Evolutionary conservation across 345 rosid genomes (phyloP).

Genomic region (Salix purpurea): DNA sequence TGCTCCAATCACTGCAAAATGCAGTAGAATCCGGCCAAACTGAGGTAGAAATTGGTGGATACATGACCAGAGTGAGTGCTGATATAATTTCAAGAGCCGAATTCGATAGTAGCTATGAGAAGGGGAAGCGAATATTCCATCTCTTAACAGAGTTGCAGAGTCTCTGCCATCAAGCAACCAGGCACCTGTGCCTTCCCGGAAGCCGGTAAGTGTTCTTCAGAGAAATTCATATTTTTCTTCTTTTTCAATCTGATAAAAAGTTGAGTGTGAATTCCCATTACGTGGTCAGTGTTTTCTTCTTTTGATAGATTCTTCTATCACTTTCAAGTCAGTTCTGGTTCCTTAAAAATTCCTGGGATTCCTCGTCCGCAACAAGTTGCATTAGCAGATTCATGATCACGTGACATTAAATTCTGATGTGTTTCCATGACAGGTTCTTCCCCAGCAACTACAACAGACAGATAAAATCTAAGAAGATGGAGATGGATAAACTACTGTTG

Average conservation of each 20-base stretch:
- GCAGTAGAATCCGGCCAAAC: conserved; percentile 42
- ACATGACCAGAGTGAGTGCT: conserved; percentile 68
- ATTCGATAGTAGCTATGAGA: conserved; percentile 67
- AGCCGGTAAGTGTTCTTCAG: conserved; percentile 52
- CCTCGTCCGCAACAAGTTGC: not conserved
- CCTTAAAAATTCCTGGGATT: not conserved
- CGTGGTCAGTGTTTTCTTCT: not conserved
- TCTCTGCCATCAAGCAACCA: conserved; percentile 73
- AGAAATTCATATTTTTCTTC: not conserved
- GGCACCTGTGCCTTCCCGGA: conserved; percentile 85
- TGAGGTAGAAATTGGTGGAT: conserved; percentile 83
- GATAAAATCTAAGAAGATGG: conserved; percentile 69
- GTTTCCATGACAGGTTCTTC: conserved; percentile 46
- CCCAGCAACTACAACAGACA: conserved; percentile 87
- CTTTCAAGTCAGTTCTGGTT: conserved; percentile 6
- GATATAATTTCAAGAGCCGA: conserved; percentile 87
- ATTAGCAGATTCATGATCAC: not conserved
- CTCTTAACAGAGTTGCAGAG: conserved; percentile 56
- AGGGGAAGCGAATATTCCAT: conserved; percentile 75
- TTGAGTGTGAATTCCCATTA: not conserved
- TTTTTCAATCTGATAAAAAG: not conserved
- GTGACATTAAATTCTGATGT: not conserved
- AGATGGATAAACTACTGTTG: conserved; percentile 72
- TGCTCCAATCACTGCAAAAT: conserved; percentile 50
- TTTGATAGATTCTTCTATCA: not conserved